phyloP scores from a whole-genome alignment of 2,329 filamentous ascomycete species.

The Claviceps citrina region DNA sequence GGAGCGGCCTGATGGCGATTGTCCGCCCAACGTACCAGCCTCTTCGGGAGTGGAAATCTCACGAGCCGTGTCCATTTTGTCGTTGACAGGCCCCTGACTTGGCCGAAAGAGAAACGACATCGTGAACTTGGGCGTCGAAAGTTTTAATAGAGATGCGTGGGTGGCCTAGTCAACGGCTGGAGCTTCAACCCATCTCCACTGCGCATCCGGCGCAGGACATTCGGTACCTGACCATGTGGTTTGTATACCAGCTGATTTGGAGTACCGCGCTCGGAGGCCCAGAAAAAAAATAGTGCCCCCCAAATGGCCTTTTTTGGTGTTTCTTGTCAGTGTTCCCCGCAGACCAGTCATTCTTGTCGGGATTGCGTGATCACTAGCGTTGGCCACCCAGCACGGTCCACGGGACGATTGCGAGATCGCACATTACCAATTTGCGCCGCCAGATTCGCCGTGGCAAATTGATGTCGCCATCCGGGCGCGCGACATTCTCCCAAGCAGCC shows the following conservation, averaged over 20 bases:
- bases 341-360: slow-evolving; percentile 11
- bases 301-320: background rate
- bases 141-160: background rate
- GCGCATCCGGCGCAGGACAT: no score
- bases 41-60: slow-evolving; percentile 45
- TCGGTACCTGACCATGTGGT: background rate
- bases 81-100: slow-evolving; percentile 12
- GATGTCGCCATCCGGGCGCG: slow-evolving; percentile 7
- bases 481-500: slow-evolving; percentile 1
- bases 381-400: slow-evolving; percentile 2
- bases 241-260: no score
- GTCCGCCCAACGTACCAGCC: slow-evolving; percentile 37
- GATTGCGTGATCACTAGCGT: slow-evolving; percentile 23
- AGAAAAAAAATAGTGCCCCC: background rate
- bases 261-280: background rate
- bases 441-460: slow-evolving; percentile 8
- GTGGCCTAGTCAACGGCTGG: background rate
- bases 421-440: slow-evolving; percentile 12
- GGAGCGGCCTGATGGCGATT: background rate
- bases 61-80: slow-evolving; percentile 27
- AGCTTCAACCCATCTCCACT: background rate
- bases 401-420: slow-evolving; percentile 12
- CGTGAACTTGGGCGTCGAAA: slow-evolving; percentile 2
- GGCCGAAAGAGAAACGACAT: slow-evolving; percentile 23
- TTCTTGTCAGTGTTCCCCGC: slow-evolving; percentile 10